phyloP scores from a whole-genome alignment of 2,329 filamentous ascomycete genomes.

The Sclerotinia glacialis region DNA sequence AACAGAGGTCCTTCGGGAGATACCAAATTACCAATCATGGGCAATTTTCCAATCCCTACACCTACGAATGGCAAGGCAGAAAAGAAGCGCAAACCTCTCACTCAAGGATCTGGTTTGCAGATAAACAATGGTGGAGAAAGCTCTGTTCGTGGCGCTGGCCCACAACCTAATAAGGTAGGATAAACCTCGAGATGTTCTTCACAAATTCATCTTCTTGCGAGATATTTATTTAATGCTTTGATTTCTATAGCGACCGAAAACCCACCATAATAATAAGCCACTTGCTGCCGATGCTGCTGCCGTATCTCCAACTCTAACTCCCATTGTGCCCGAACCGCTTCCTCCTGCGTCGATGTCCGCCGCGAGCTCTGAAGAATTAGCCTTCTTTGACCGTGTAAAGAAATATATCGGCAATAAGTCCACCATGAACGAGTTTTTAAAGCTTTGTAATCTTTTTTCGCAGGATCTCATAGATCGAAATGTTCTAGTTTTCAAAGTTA shows the following conservation, averaged over 20 bases:
- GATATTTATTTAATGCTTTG: conserved; percentile 20
- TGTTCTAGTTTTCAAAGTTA: conserved; percentile 77
- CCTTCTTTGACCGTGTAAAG: conserved; percentile 94
- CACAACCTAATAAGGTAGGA: conserved; percentile 51
- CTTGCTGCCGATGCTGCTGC: conserved; percentile 34
- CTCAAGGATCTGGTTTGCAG: conserved; percentile 39
- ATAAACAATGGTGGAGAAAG: conserved; percentile 31
- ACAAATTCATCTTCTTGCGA: not conserved
- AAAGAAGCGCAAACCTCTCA: conserved; percentile 70
- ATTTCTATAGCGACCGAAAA: conserved; percentile 59
- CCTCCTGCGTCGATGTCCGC: conserved; percentile 69
- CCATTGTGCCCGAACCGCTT: conserved; percentile 82
- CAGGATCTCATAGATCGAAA: conserved; percentile 88
- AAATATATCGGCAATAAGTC: conserved; percentile 93
- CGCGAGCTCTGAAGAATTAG: conserved; percentile 80
- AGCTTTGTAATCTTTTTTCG: conserved; percentile 92
- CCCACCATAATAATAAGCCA: conserved; percentile 56
- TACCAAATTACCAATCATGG: conserved; percentile 82
- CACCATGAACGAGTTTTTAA: conserved; percentile 92
- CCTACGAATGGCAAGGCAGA: conserved; percentile 76
- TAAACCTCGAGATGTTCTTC: conserved; percentile 6
- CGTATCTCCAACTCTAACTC: conserved; percentile 82
- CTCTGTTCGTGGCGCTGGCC: conserved; percentile 34
- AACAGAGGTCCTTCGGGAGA: conserved; percentile 47
- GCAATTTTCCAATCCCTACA: conserved; percentile 78